Base-by-base conservation (phyloP, 495 filamentous ascomycete species). In the Lasiosphaeris hirsuta region DNA sequence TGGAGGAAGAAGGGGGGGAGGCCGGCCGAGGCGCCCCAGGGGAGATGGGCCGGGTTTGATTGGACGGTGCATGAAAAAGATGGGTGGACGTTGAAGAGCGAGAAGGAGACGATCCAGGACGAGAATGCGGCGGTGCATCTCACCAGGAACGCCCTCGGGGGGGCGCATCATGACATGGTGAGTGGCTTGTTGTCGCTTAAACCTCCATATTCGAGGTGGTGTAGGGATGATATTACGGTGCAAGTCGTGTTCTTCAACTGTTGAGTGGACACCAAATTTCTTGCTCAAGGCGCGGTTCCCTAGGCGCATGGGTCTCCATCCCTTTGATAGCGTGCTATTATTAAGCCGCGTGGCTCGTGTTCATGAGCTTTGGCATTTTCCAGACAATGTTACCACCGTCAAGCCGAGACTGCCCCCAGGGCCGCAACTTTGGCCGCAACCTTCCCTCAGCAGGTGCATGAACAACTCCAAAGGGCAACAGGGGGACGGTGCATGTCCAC, bases 121-220 rank as follows among this genome's bases (percentile, higher is more conserved):
- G 77, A 80, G 1, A 87, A 88, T 65, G 84, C 73, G 9, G 85
- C 84, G 4, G 81, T 82, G 9, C 83, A 86, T 72, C 68, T 89
- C 10, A 66, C 79, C 33, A 74, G 81, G 46, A 88, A 89, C 62
- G 80, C 81, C 4, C 68, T 88, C 10, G 85, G 86, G 8, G 86
- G 85, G 9, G 76, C 68, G 11, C 70, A 84, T 54, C 76, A 82
- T 30, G 80, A 84, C 56, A 61, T 83, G 70, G 69, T 88, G 4
- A 71, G 72, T 23, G 81, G 79, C 4, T 58, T 80, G 38, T 67
- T 87, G 59, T 79, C 75, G 7, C 72, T 78, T 15, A 59, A 60
- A 13, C 63, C 75, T 35, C 83, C 82, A 14, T 75, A 69, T n/a
- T 76, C 77, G 11, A 71, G 82, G 40, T 59, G 68, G 54, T 65